Base-by-base conservation (phyloP, 495 filamentous ascomycete genomes). In the Trichoderma parareesei region DNA sequence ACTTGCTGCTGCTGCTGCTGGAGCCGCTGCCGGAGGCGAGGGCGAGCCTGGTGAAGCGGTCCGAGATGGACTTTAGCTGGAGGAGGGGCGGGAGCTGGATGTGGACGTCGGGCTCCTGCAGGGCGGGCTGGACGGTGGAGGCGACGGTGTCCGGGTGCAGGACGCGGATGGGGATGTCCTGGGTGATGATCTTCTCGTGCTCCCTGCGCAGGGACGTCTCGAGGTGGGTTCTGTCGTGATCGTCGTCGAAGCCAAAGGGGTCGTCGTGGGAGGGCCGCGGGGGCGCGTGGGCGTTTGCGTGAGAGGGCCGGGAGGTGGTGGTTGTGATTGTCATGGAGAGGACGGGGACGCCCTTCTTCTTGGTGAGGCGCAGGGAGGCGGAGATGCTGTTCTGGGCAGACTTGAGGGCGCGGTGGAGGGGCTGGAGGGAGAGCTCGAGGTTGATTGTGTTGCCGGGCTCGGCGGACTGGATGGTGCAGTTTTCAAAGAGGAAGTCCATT, bases 121-220 rank as follows among this genome's bases (percentile, higher is more conserved):
- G 91, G 63, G 85, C 86, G 14, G 94, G 94, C 75, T 98, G 93
- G 74, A 93, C 90, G 46, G 97, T 87, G 14, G 85, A 88, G 64
- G 92, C 89, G 1, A 98, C 91, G 0, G 85, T 87, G 18, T 85
- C 82, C 1, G 89, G 84, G 67, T 88, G 87, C 5, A 98, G 84
- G 4, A 98, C 91, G 5, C 91, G 86, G 61, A 97, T 86, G n/a
- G 95, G 94, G 37, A 98, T 85, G 74, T 97, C 92, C 71, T 98
- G 95, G n/a, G 92, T 96, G 69, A 98, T 87, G 70, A 91, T 80
- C 43, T 91, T 93, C 72, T 96, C 91, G 68, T 87, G 86, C 66
- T 90, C 88, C 68, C 79, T 78, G 44, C 75, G 74, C 43, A 79
- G 69, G 35, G 75, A 78, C 2, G 81, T 81, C 57, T 81, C 81